Evolutionary conservation across 2,329 filamentous ascomycete genomes (phyloP).

Genomic region (Aspergillus novofumigatus): DNA sequence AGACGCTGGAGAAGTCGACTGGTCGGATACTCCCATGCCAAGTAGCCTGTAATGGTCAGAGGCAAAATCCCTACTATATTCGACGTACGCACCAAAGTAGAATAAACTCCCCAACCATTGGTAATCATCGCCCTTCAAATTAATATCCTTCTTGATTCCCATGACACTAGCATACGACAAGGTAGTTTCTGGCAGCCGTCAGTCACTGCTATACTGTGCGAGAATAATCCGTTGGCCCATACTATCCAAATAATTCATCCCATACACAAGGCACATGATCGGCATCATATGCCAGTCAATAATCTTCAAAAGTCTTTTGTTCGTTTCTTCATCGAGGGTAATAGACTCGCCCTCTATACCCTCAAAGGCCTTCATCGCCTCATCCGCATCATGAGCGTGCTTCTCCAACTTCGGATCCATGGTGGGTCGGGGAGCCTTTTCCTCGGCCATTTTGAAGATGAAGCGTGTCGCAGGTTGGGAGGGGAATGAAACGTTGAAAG

Average conservation of each 20-base stretch:
- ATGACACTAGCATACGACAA: slow-evolving; percentile 52
- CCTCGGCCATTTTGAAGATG: slow-evolving; percentile 25
- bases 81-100: slow-evolving; percentile 40
- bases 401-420: slow-evolving; percentile 41
- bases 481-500: background rate
- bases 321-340: slow-evolving; percentile 53
- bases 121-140: slow-evolving; percentile 44
- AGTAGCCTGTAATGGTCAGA: slow-evolving; percentile 34
- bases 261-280: slow-evolving; percentile 56
- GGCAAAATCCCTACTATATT: background rate
- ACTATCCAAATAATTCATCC: slow-evolving; percentile 55
- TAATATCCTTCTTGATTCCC: slow-evolving; percentile 48
- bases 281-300: slow-evolving; percentile 63
- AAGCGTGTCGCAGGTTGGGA: background rate
- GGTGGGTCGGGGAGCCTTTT: slow-evolving; percentile 31
- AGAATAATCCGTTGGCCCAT: slow-evolving; percentile 9
- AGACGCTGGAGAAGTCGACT: slow-evolving; percentile 60
- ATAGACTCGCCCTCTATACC: slow-evolving; percentile 47
- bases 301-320: slow-evolving; percentile 54
- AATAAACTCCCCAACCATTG: slow-evolving; percentile 52
- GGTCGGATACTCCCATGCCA: slow-evolving; percentile 63
- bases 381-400: slow-evolving; percentile 56
- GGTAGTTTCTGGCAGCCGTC: slow-evolving; percentile 38
- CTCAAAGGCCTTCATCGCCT: slow-evolving; percentile 56
- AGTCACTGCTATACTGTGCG: background rate